Percentiles rank a stretch among this genome's conserved stretches.
These are phyloP conservation scores for Penicillium sp. DNA, from an alignment of 2,329 filamentous ascomycete genomes.

Conservation along the genomic window DNA sequence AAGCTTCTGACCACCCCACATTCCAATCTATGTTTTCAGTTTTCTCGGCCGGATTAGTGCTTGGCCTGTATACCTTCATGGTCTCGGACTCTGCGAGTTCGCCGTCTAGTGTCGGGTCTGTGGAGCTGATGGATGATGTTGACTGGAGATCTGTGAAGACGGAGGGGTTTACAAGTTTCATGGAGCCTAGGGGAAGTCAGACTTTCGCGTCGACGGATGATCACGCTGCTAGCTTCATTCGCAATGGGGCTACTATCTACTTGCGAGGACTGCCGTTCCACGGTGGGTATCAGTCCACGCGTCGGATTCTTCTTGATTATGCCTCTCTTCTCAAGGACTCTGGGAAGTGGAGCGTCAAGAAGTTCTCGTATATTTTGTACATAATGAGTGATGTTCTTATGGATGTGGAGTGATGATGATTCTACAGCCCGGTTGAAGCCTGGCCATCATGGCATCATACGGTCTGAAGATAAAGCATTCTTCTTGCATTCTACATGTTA, in stretches of 20 bases:
- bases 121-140: conserved; percentile 50
- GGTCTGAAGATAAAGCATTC: too few relatives aligned
- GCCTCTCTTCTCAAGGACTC: conserved; percentile 53
- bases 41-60: conserved; percentile 51
- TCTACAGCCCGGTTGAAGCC: too few relatives aligned
- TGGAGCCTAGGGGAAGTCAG: conserved; percentile 33
- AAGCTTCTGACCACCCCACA: conserved; percentile 52
- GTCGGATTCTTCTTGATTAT: conserved; percentile 52
- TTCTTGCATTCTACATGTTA: too few relatives aligned
- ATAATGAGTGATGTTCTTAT: conserved; percentile 53
- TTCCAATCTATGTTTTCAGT: conserved; percentile 51
- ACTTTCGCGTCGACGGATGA: conserved; percentile 31
- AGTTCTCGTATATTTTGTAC: conserved; percentile 52
- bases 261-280: conserved; percentile 49
- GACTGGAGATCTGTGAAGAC: conserved; percentile 50
- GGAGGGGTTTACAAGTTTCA: conserved; percentile 45
- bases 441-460: too few relatives aligned
- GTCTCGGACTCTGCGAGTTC: conserved; percentile 29
- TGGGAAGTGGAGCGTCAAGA: conserved; percentile 51
- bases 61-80: conserved; percentile 54
- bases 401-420: conserved; percentile 34
- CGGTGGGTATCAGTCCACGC: conserved; percentile 52
- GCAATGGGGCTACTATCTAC: conserved; percentile 48
- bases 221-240: conserved; percentile 45
- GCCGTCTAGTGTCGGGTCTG: conserved; percentile 27